Conservation (phyloP, 23 red algal genomes). For the Cyanidiococcus yangmingshanensis region DNA sequence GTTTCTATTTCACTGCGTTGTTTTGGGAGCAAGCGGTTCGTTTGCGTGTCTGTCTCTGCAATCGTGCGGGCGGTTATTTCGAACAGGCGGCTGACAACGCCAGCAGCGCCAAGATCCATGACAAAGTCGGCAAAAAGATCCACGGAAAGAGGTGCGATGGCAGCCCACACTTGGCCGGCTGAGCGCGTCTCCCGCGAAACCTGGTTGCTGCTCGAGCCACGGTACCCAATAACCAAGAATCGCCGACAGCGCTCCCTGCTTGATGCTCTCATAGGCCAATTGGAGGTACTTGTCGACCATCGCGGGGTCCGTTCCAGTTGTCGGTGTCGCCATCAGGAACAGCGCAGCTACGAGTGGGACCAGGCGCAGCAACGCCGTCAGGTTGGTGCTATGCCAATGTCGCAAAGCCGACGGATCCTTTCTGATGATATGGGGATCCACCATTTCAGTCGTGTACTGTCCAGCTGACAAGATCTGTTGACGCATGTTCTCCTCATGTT, state of each 20-base stretch:
- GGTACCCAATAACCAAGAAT: neutral
- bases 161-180: neutral
- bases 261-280: neutral
- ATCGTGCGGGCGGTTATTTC: neutral
- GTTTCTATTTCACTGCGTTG: neutral
- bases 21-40: neutral
- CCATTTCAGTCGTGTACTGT: too few relatives aligned
- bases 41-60: neutral
- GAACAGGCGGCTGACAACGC: neutral
- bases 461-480: too few relatives aligned
- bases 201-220: neutral
- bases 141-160: neutral
- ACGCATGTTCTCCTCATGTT: neutral
- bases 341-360: constrained; percentile 9
- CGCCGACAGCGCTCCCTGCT: neutral
- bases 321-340: constrained; percentile 4
- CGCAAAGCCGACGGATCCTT: neutral
- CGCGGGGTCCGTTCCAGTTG: neutral
- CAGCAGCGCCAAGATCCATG: constrained; percentile 7
- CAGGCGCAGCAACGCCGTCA: neutral
- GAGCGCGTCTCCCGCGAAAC: neutral
- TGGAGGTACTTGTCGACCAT: neutral
- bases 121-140: constrained; percentile 4
- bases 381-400: neutral
- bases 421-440: too few relatives aligned